Evolutionary conservation across 768 basidiomycete species (phyloP).

Genomic region (Amanita phalloides): DNA sequence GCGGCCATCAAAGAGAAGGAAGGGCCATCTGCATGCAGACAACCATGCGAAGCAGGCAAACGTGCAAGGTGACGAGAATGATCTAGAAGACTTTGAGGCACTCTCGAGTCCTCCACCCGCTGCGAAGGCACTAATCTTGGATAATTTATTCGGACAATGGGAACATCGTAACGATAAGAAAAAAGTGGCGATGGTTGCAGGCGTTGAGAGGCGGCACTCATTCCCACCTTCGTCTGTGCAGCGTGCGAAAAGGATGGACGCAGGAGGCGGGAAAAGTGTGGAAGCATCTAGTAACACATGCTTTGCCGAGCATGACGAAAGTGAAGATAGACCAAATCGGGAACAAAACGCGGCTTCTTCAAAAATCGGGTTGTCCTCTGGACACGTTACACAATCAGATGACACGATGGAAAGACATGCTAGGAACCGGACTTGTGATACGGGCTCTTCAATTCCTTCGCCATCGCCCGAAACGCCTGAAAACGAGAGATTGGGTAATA

Average conservation of each 20-base stretch:
- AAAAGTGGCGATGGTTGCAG: background rate
- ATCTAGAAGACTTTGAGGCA: conserved; percentile 34
- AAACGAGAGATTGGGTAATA: background rate
- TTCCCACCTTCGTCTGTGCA: background rate
- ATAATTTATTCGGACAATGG: background rate
- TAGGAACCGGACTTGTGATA: background rate
- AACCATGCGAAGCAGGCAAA: conserved; percentile 4
- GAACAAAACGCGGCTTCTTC: background rate
- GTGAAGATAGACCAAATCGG: background rate
- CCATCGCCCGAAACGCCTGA: conserved; percentile 1
- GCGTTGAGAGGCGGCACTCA: conserved; percentile 4
- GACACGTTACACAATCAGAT: background rate
- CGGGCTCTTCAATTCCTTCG: background rate
- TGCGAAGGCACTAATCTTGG: conserved; percentile 5
- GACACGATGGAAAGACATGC: background rate
- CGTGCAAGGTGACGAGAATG: conserved; percentile 8
- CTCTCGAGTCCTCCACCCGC: conserved; percentile 34
- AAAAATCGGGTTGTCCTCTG: background rate
- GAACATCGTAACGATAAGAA: background rate
- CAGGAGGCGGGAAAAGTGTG: background rate
- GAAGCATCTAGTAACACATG: background rate
- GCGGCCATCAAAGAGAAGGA: conserved; percentile 11
- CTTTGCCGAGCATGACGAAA: background rate
- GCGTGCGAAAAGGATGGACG: conserved; percentile 1
- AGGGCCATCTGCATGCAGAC: conserved; percentile 6